Conservation (phyloP, 1,284 basidiomycete genomes). For the Papiliotrema fonsecae region DNA sequence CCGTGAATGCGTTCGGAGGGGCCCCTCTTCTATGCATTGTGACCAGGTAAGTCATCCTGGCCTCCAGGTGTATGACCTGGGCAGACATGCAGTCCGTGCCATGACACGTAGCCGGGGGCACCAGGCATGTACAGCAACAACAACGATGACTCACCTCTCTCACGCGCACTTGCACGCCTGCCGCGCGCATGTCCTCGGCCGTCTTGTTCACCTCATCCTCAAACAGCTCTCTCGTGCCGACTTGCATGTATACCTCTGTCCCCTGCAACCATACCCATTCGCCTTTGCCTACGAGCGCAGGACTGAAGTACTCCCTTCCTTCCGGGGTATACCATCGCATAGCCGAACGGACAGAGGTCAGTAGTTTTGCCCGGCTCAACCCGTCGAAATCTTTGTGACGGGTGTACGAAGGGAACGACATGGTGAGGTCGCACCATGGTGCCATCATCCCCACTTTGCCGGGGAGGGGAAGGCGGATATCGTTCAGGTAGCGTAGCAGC, state of each 20-base stretch:
- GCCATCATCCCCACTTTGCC: not conserved
- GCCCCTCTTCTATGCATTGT: not conserved
- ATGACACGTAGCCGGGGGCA: not conserved
- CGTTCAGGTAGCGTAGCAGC: conserved; percentile 19
- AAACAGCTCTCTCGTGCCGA: not conserved
- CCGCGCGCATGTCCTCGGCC: not conserved
- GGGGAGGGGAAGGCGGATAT: not conserved
- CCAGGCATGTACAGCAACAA: not conserved
- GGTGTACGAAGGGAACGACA: not conserved
- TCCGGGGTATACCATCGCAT: not conserved
- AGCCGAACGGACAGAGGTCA: not conserved
- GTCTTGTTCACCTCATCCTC: not conserved
- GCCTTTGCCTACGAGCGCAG: not conserved
- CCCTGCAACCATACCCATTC: not conserved
- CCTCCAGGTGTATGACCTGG: not conserved
- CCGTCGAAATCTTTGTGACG: not conserved
- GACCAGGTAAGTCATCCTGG: not conserved
- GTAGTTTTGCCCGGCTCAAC: not conserved
- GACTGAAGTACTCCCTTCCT: not conserved
- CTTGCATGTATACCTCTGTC: not conserved
- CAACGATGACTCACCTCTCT: conserved; percentile 1
- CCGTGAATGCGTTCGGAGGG: no score
- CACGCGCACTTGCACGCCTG: not conserved
- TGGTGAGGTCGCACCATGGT: conserved; percentile 1
- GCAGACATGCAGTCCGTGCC: not conserved